Evolutionary conservation across 2,329 filamentous ascomycete species (phyloP).

Genomic region (Huntiella abstrusa): DNA sequence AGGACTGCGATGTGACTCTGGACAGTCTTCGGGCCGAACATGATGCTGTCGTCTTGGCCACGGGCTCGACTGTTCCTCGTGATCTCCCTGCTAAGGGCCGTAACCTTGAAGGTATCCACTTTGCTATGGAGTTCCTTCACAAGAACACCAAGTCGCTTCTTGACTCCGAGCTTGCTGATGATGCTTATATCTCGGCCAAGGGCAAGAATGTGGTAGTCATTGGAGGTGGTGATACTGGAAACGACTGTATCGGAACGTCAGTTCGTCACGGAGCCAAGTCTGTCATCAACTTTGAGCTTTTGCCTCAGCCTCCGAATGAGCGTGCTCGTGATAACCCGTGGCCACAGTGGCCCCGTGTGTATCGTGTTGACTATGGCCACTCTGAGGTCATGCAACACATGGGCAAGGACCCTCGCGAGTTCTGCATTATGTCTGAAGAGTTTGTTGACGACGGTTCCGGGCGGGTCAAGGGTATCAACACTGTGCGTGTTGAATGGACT

Average conservation of each 20-base stretch:
- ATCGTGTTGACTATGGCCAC: conserved; percentile 96
- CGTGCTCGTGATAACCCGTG: conserved; percentile 89
- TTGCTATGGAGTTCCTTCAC: conserved; percentile 93
- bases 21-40: conserved; percentile 53
- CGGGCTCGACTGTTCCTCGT: conserved; percentile 80
- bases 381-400: conserved; percentile 90
- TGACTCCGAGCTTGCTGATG: conserved; percentile 71
- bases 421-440: conserved; percentile 95
- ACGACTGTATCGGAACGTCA: conserved; percentile 94
- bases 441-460: conserved; percentile 80
- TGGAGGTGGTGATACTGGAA: conserved; percentile 92
- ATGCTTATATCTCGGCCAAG: conserved; percentile 81
- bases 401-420: conserved; percentile 90
- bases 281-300: conserved; percentile 87
- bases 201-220: conserved; percentile 93
- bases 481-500: conserved; percentile 88
- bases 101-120: conserved; percentile 78
- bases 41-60: conserved; percentile 77
- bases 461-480: conserved; percentile 89
- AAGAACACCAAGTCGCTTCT: conserved; percentile 95
- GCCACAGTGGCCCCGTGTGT: conserved; percentile 96
- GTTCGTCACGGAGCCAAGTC: conserved; percentile 91
- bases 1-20: conserved; percentile 42
- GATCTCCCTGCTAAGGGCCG: conserved; percentile 83
- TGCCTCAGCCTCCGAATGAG: conserved; percentile 80